A percentile compares a stretch with the other conserved stretches of the same genome.
Conservation (phyloP, 2,329 filamentous ascomycete species). For the Neopestalotiopsis sp. region DNA sequence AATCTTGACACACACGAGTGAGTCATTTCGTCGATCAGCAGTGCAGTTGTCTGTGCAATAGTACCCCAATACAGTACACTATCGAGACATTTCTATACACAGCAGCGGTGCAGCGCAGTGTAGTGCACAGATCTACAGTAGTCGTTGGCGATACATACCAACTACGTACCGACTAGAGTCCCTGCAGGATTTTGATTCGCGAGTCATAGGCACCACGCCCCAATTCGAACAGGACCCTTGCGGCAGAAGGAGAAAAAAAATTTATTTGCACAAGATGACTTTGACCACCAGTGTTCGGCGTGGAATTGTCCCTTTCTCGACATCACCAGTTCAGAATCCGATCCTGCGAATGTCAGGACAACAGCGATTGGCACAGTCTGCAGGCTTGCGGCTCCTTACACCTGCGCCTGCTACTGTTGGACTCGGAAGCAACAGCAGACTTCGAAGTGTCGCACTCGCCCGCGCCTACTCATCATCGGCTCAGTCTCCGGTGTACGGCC, state of each 20-base stretch:
- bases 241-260: constrained; percentile 18
- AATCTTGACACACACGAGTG: constrained; percentile 13
- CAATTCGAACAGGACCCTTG: constrained; percentile 21
- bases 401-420: neutral
- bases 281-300: constrained; percentile 18
- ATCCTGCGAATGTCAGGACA: constrained; percentile 18
- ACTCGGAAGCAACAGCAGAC: constrained; percentile 23
- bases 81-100: neutral
- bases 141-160: neutral
- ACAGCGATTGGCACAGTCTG: constrained; percentile 17
- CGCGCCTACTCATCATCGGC: constrained; percentile 15
- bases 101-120: neutral
- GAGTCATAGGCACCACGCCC: constrained; percentile 6
- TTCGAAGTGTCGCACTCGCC: constrained; percentile 3
- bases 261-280: constrained; percentile 15
- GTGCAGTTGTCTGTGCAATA: neutral
- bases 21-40: constrained; percentile 10
- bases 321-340: constrained; percentile 7
- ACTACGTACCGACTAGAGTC: neutral
- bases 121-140: neutral
- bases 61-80: neutral
- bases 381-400: constrained; percentile 16
- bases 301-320: constrained; percentile 12
- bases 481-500: constrained; percentile 5
- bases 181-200: constrained; percentile 8